Conservation (phyloP, 169 alveolate species). For the Perkinsus marinus region DNA sequence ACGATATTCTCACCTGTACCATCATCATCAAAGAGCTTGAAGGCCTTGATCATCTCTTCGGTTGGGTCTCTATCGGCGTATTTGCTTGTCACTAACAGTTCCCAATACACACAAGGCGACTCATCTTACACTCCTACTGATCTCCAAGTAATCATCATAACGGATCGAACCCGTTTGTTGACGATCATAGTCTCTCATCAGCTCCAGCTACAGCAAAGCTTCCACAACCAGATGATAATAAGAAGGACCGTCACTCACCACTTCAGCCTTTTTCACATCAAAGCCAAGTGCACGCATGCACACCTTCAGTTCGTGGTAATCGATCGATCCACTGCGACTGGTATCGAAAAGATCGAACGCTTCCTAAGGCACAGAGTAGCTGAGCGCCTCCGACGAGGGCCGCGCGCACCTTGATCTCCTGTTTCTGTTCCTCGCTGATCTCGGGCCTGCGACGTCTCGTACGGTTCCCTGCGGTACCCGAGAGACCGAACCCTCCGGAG, state of each 20-base stretch:
- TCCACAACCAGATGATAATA: neutral
- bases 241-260: conserved; percentile 7
- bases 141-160: conserved; percentile 24
- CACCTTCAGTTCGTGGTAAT: conserved; percentile 90
- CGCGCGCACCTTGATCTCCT: conserved; percentile 83
- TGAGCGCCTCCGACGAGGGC: neutral
- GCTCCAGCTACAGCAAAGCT: conserved; percentile 22
- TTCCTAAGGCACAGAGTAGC: conserved; percentile 38
- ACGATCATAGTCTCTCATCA: conserved; percentile 66
- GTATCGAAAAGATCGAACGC: conserved; percentile 97
- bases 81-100: conserved; percentile 58
- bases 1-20: conserved; percentile 46
- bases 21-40: conserved; percentile 87
- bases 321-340: conserved; percentile 87
- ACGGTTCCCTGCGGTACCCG: neutral
- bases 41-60: conserved; percentile 86
- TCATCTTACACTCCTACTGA: conserved; percentile 3
- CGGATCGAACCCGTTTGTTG: conserved; percentile 34
- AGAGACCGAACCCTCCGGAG: neutral
- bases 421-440: conserved; percentile 79
- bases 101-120: neutral
- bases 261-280: conserved; percentile 88
- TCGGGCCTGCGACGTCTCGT: conserved; percentile 29
- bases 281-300: conserved; percentile 98
- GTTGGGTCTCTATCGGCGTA: conserved; percentile 82